Evolutionary conservation across 805 yeast genomes (phyloP).

Genomic region (Torulaspora indica): DNA sequence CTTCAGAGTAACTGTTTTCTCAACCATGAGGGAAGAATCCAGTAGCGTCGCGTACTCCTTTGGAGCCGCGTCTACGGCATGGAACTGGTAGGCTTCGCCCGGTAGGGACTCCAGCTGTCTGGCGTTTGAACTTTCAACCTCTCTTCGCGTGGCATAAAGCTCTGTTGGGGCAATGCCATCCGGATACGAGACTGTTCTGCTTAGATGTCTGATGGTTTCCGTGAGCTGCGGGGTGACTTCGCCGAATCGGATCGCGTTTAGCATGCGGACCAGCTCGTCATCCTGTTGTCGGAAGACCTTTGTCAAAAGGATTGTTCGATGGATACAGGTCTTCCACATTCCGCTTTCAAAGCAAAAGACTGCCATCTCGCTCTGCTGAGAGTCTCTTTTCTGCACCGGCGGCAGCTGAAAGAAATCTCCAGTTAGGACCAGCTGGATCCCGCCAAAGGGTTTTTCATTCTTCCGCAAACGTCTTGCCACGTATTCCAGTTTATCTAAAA

Average conservation of each 20-base stretch:
- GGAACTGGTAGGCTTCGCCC: conserved; percentile 44
- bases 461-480: conserved; percentile 58
- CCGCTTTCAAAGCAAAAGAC: conserved; percentile 71
- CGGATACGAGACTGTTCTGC: conserved; percentile 52
- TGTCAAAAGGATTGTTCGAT: conserved; percentile 62
- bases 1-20: conserved; percentile 56
- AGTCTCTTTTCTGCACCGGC: conserved; percentile 58
- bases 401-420: conserved; percentile 98
- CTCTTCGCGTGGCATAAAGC: conserved; percentile 76
- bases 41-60: conserved; percentile 36
- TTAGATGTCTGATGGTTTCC: conserved; percentile 46
- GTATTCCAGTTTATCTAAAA: conserved; percentile 68
- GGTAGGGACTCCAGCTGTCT: conserved; percentile 46
- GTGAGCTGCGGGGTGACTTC: conserved; percentile 48
- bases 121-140: conserved; percentile 74
- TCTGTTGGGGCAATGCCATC: conserved; percentile 90
- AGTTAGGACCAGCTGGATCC: conserved; percentile 79
- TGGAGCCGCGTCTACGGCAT: conserved; percentile 42
- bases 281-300: conserved; percentile 85
- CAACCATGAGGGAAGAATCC: conserved; percentile 66
- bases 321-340: conserved; percentile 62
- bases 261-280: conserved; percentile 65
- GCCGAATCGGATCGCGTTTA: conserved; percentile 79
- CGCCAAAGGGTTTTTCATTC: conserved; percentile 73
- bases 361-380: conserved; percentile 30